Evolutionary conservation across 805 yeast species (phyloP), one percentile per base, ranked within the genome.

Genomic region (Starmerella kuoi): DNA sequence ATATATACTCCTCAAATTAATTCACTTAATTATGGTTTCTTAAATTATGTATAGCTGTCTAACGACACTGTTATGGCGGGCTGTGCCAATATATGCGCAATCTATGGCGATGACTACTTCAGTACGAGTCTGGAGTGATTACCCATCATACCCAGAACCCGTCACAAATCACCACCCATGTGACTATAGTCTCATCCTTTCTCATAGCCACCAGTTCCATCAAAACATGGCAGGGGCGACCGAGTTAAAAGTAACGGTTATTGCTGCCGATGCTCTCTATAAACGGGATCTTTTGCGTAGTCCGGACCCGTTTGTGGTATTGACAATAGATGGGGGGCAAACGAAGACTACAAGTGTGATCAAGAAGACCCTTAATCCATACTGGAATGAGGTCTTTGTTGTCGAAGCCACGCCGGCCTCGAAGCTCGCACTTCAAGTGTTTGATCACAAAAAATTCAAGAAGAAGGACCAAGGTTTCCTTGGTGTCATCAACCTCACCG

Each of bases 401-500:
- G 86, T 91, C 62, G 72, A 71, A 18, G 65, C 54, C 20, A 40
- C 40, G 47, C 57, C 56, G 28, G 41, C 44, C 9, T 80, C 94
- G 7, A 82, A 87, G 34, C 67, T 91, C 39, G 94, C 88, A 12
- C 76, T 91, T 48, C 97, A 91, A 61, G 91, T 91, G 6, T 91
- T 91, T 63, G 97, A 91, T 61, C 97, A 88, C 61, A 87, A 86
- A 61, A 91, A 91, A 63, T 91, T 91, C 67, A 91, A 91, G 62
- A 86, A 85, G 76, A 87, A 86, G 72, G 98, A 91, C 60, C 99
- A 91, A 63, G 99, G 99, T 4, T 91, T 91, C 55, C 68, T 91
- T 40, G 99, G 99, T 44, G 97, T 91, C 17, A 91, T 91, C 47
- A 91, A 91, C 61, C 73, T 91, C 40, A 71, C 93, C 51, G 74